phyloP scores from a whole-genome alignment of 1,284 basidiomycete genomes.

The Gastroboletus turbinatus region DNA sequence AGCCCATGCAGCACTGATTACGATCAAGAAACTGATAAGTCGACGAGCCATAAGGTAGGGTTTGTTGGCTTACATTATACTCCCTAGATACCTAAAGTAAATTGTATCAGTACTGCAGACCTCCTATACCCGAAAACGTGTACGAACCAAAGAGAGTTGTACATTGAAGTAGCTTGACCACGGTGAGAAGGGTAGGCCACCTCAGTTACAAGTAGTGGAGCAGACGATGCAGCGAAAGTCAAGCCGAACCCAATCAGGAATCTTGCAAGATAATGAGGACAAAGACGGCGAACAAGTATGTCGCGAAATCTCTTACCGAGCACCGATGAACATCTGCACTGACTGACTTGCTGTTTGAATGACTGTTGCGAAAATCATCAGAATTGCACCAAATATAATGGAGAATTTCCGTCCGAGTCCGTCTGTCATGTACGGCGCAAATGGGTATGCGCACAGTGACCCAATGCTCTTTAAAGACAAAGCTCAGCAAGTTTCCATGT shows the following conservation, averaged over 20 bases:
- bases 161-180: conserved; percentile 64
- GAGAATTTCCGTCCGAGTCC: conserved; percentile 47
- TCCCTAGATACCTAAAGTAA: conserved; percentile 50
- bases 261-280: not conserved
- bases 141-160: conserved; percentile 72
- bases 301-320: conserved; percentile 34
- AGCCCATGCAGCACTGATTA: conserved; percentile 49
- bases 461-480: not conserved
- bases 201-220: conserved; percentile 74
- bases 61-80: conserved; percentile 51
- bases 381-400: conserved; percentile 38
- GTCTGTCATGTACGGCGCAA: conserved; percentile 68
- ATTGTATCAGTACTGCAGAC: not conserved
- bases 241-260: not conserved
- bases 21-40: not conserved
- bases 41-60: not conserved
- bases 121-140: not conserved
- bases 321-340: conserved; percentile 78
- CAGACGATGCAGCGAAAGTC: conserved; percentile 23
- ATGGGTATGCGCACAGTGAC: not conserved
- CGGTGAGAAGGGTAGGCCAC: conserved; percentile 75
- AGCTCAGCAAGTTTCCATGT: not conserved
- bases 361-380: conserved; percentile 63
- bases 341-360: conserved; percentile 68
- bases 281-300: not conserved